Base-by-base conservation (phyloP, 2,329 filamentous ascomycete genomes). In the Cercospora janseana region DNA sequence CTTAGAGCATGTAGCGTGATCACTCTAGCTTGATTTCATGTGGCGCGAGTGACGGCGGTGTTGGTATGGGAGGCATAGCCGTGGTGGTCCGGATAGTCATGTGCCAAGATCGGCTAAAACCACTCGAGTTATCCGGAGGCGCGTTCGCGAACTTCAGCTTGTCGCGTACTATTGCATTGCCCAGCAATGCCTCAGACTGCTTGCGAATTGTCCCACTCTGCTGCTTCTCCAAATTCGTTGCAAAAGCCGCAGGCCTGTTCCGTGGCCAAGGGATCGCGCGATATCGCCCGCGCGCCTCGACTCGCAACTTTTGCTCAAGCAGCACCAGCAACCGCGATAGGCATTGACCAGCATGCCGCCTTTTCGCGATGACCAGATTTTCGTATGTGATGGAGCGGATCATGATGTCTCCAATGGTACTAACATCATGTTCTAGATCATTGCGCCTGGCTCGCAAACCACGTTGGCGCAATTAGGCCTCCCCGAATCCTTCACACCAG, bases 381-480 rank as follows among this genome's bases (percentile, higher is more conserved):
- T 67, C 9, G 64, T 66, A 56, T 62, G 32, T 28, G 23, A 8
- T 41, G 29, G 6, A 40, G 2, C 15, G 15, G 8, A n/a, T 20
- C n/a, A 31, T 2, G 3, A 13, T 18, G 9, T n/a, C 2, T 8
- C 21, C 4, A 8, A 21, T 15, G n/a, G 8, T 3, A 28, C 54
- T 55, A 20, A 55, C 13, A 6, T 9, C n/a, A 1, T 20, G 12
- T 32, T 27, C 21, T 50, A 67, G 64, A 75, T 91, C 68, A 83
- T 91, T 72, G 86, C 85, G 70, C 86, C 87, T 26, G 91, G 91
- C 66, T 95, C 90, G 69, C 85, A 87, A 72, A 92, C 85, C 58
- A 95, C 90, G 52, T 82, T 95, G 74, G 91, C 90, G 60, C 90
- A 95, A 78, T 80, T 95, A 31, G 91, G 91, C 44, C 86, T 93